Percentiles rank a stretch among this genome's conserved stretches.
Conservation (phyloP, 129 eudicot genomes). For the Tagetes erecta region DNA sequence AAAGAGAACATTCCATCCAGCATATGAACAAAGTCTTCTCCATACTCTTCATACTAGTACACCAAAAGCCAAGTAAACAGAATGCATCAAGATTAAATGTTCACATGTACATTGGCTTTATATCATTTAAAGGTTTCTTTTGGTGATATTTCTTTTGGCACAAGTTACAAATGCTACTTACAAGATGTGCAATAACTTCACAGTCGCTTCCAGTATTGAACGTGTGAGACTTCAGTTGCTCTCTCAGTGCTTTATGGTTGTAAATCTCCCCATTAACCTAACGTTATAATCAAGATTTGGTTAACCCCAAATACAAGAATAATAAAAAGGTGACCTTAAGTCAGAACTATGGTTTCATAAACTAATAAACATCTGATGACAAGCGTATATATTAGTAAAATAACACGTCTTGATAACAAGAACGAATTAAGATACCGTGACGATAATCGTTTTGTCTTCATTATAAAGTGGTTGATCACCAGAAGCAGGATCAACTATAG, state of each 20-base stretch:
- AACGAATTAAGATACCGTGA: constrained; percentile 53
- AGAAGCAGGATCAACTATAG: constrained; percentile 94
- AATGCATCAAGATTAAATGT: too few relatives aligned
- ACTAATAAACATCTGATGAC: background rate
- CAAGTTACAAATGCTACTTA: constrained; percentile 38
- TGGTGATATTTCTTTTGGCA: too few relatives aligned
- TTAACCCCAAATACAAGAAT: constrained; percentile 2
- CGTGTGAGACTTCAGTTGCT: constrained; percentile 59
- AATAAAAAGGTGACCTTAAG: too few relatives aligned
- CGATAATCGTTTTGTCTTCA: constrained; percentile 85
- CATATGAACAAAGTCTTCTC: constrained; percentile 93
- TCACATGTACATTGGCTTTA: too few relatives aligned
- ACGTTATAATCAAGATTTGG: constrained; percentile 20
- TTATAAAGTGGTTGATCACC: constrained; percentile 97
- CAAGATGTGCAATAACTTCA: constrained; percentile 97
- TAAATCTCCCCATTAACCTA: constrained; percentile 95
- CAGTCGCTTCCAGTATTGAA: constrained; percentile 92
- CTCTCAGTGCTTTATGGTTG: constrained; percentile 80
- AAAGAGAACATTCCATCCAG: constrained; percentile 97
- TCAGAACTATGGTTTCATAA: background rate
- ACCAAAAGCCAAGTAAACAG: background rate
- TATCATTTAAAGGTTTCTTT: too few relatives aligned
- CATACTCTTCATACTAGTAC: constrained; percentile 85
- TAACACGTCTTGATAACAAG: background rate
- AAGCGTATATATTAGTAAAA: background rate